Evolutionary conservation across 306 rosid genomes (phyloP), one percentile per base, ranked within the genome.

Genomic region (Vigna trinervia): DNA sequence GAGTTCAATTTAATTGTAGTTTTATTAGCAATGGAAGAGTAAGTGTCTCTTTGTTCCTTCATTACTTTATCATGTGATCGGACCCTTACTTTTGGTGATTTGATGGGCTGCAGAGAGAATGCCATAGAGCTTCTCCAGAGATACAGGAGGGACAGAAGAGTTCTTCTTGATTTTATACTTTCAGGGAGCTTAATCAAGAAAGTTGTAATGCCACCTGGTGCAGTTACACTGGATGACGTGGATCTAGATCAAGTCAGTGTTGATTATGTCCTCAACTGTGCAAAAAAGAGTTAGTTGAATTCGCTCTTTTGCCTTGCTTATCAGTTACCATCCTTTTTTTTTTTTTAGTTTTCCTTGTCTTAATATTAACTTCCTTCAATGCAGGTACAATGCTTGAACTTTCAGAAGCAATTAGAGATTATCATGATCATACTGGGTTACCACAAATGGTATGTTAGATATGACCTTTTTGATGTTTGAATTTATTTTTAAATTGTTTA

Each of bases 221-320:
- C 99, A 0, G 98, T 92, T 78, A 88, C 98, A 0, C 92, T 95
- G 7, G 99, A 95, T 78, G 99, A 95, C 54, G 97, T 95, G 80
- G 98, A 95, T 95, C 88, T 95, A 12, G 98, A 95, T 82, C 99
- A 95, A 95, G 94, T 95, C 72, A 95, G 99, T 71, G 93, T 95
- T 78, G 97, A 95, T 88, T 88, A 86, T 86, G 97, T 91, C 60
- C 91, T 95, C 82, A 88, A 84, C 69, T 95, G 99, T 87, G 94
- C 97, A 10, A 92, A 78, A 84, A 91, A 87, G 85, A 91, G 99
- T 95, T 61, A 75, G 79, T 71, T 50, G 34, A 64, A 34, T 38
- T 9, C 65, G 30, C n/a, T 22, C 30, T 12, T 48, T 76, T 79
- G 5, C 38, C 0, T 34, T 30, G 54, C 14, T 65, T 73, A 0